phyloP scores from a whole-genome alignment of 805 yeast species.

The Candida hispaniensis region DNA sequence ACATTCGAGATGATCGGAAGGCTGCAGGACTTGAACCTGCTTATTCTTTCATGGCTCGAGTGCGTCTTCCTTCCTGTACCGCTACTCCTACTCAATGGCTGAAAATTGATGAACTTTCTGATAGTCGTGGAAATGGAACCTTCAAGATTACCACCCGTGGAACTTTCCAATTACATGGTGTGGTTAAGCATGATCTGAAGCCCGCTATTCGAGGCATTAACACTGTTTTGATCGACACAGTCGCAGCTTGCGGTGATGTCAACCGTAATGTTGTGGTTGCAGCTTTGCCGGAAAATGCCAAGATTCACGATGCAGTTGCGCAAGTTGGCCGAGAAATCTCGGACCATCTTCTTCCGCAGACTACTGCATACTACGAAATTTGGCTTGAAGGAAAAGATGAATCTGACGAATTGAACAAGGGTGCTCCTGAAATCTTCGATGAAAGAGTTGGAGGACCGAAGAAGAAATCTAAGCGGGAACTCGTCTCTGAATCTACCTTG shows the following conservation, averaged over 20 bases:
- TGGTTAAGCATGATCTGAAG: constrained; percentile 79
- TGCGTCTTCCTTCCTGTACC: constrained; percentile 86
- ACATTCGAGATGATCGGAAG: constrained; percentile 84
- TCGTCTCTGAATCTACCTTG: constrained; percentile 78
- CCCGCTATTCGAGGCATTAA: constrained; percentile 91
- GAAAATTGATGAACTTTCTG: constrained; percentile 66
- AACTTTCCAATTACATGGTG: constrained; percentile 92
- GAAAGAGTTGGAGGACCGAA: constrained; percentile 63
- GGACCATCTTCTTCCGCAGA: constrained; percentile 74
- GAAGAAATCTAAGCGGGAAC: constrained; percentile 52
- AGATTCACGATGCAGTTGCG: constrained; percentile 66
- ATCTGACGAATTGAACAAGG: constrained; percentile 43
- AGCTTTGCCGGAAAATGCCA: constrained; percentile 79
- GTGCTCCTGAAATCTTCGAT: constrained; percentile 55
- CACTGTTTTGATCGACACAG: constrained; percentile 78
- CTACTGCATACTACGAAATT: constrained; percentile 94
- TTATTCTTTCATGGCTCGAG: constrained; percentile 93
- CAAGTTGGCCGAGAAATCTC: constrained; percentile 55
- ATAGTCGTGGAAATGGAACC: constrained; percentile 81
- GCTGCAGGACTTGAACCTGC: constrained; percentile 91
- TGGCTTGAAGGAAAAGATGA: constrained; percentile 86
- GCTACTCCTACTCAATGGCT: constrained; percentile 87
- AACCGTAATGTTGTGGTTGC: constrained; percentile 90
- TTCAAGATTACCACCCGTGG: constrained; percentile 93
- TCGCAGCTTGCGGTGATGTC: constrained; percentile 98